Base-by-base conservation (phyloP, 148 eudicot species). In the Persicaria maculosa region DNA sequence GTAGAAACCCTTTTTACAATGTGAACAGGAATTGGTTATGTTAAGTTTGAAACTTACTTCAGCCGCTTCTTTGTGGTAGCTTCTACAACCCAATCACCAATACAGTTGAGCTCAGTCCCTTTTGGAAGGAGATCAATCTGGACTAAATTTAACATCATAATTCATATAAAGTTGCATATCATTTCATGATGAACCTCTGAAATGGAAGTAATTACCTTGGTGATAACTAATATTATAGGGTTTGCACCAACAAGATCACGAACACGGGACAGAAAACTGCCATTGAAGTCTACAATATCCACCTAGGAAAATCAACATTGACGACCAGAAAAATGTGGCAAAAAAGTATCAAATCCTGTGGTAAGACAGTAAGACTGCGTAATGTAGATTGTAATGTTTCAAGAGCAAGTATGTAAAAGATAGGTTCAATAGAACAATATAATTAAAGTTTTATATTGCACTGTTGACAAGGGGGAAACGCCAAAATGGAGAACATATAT, bases 41-140 rank as follows among this genome's bases (percentile, higher is more conserved):
- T 67, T 52, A 47, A 1, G 10, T 61, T 55, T 50, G 72, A 55
- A 67, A 79, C 96, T 89, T 88, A 94, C 98, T 92, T 94, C 54
- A 94, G 93, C 81, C 84, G 88, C 82, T 88, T 92, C 83, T 85
- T 94, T 77, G 79, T 83, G 59, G 97, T 91, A 75, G 91, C 92
- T 70, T 94, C 98, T 48, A 94, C 98, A 78, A 92, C 93, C 97
- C 96, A 94, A 75, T 92, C 98, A 77, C 97, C 97, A 79, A 91
- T 72, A 80, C 96, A 91, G 79, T 94, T 88, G 71, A 94, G 44
- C 76, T 94, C 93, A 14, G 98, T 91, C 68, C 90, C 98, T 86
- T 91, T 94, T 4, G 98, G 98, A 85, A 94, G 97, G 82, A 94
- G 98, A 86, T 94, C 98, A 78, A 94, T 89, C 98, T 94, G 85